phyloP scores from a whole-genome alignment of 306 rosid genomes.

The Arachis stenosperma region DNA sequence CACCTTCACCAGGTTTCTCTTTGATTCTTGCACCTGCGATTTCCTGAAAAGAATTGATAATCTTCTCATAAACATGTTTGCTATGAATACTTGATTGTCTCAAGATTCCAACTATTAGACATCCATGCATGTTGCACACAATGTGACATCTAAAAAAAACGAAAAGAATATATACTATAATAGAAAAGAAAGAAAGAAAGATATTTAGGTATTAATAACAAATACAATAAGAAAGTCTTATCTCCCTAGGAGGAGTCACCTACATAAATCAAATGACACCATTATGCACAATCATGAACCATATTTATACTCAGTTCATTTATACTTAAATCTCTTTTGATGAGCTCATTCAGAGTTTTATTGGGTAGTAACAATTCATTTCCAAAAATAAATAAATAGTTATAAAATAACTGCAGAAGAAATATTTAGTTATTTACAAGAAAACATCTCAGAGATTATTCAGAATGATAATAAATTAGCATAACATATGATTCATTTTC shows the following conservation, averaged over 20 bases:
- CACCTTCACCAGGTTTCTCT: slow-evolving; percentile 50
- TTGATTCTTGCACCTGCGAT: slow-evolving; percentile 49
- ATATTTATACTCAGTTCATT: too few relatives aligned
- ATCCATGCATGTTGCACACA: not conserved
- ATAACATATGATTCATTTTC: not conserved
- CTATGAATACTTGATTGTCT: slow-evolving; percentile 20
- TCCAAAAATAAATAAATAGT: too few relatives aligned
- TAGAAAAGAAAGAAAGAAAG: too few relatives aligned
- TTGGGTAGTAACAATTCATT: too few relatives aligned
- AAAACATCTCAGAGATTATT: too few relatives aligned
- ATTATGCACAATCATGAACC: too few relatives aligned
- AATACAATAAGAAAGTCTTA: too few relatives aligned
- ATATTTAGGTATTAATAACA: too few relatives aligned
- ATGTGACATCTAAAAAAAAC: not conserved
- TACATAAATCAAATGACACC: too few relatives aligned
- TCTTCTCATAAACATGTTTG: slow-evolving; percentile 29
- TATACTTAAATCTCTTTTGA: too few relatives aligned
- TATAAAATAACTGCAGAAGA: not conserved
- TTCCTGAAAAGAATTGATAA: slow-evolving; percentile 58
- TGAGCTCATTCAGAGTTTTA: too few relatives aligned
- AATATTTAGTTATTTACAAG: not conserved
- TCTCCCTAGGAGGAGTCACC: too few relatives aligned
- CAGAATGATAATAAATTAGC: not conserved
- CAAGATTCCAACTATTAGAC: not conserved
- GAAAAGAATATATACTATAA: not conserved